Evolutionary conservation across 2,329 filamentous ascomycete species (phyloP).

Genomic region (Aureobasidium sp.): DNA sequence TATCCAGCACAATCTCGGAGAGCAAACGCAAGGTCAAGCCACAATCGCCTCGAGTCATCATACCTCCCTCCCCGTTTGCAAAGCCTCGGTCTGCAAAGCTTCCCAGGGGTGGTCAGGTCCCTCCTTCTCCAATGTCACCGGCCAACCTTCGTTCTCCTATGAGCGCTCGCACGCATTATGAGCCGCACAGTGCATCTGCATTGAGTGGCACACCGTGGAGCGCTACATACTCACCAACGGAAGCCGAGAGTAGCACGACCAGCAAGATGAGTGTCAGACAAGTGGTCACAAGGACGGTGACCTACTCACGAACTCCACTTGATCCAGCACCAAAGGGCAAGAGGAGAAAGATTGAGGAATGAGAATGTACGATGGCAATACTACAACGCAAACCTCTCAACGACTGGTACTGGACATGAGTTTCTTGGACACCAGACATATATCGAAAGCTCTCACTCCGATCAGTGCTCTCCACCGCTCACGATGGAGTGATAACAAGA

Average conservation of each 20-base stretch:
- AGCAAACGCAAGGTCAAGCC: constrained; percentile 19
- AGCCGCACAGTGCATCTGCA: constrained; percentile 58
- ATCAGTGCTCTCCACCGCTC: not conserved
- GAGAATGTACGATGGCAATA: not conserved
- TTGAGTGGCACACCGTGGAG: constrained; percentile 30
- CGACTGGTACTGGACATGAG: not conserved
- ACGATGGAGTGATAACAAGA: not conserved
- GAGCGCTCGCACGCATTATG: constrained; percentile 54
- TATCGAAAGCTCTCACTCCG: not conserved
- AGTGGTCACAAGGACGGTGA: constrained; percentile 90
- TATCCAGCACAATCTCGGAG: constrained; percentile 12
- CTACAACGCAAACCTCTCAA: not conserved
- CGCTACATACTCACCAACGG: constrained; percentile 14
- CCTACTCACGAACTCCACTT: constrained; percentile 67
- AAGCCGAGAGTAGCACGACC: constrained; percentile 17
- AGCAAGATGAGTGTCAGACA: constrained; percentile 66
- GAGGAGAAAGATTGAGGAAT: constrained; percentile 61
- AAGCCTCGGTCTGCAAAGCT: constrained; percentile 53
- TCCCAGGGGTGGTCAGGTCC: constrained; percentile 65
- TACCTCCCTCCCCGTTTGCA: constrained; percentile 36
- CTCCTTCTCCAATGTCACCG: constrained; percentile 65
- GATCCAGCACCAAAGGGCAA: constrained; percentile 89
- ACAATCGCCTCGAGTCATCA: constrained; percentile 36
- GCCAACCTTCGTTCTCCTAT: constrained; percentile 58
- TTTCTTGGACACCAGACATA: not conserved